Base-by-base conservation (phyloP, 148 eudicot species). In the Cornus controversa region DNA sequence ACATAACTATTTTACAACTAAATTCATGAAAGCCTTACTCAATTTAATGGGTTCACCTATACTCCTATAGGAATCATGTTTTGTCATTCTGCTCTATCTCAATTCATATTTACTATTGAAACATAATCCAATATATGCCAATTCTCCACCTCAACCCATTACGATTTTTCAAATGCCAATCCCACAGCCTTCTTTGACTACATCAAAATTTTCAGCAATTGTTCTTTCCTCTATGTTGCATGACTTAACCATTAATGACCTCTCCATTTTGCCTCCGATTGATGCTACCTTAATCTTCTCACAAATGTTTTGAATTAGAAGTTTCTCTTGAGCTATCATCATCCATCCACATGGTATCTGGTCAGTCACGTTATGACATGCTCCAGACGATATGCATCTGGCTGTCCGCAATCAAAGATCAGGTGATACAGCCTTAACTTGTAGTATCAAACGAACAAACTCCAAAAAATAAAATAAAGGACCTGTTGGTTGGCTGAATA, bases 1-100 rank as follows among this genome's bases (percentile, higher is more conserved):
- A 16, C 4, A 50, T 11, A 1, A 50, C 18, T 50, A 50, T 50
- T 50, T 50, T 50, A 40, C 57, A 50, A 50, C 18, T 50, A 50
- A 50, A 53, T 47, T 72, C 75, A 27, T 53, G 29, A 72, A 72
- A 72, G 37, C 66, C 26, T 10, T 72, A 1, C 23, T 9, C 65
- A 31, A 60, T 26, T 73, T 37, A 26, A 6, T 7, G 23, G 31
- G 36, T 0, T 10, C 34, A 66, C 37, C 34, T 3, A 66, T 14
- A 66, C 34, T 27, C 37, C 34, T 3, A 66, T 14, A 66, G 28
- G 20, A 66, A 28, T 1, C 36, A 18, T 6, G 11, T 23, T 57
- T 22, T 1, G 31, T n/a, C 54, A 34, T 23, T 62, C 20, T 34
- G 68, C 76, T 62, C 50, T 45, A 62, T 74, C 54, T 28, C 24